Base-by-base conservation (phyloP, 2,329 filamentous ascomycete genomes). In the Fusarium floridanum region DNA sequence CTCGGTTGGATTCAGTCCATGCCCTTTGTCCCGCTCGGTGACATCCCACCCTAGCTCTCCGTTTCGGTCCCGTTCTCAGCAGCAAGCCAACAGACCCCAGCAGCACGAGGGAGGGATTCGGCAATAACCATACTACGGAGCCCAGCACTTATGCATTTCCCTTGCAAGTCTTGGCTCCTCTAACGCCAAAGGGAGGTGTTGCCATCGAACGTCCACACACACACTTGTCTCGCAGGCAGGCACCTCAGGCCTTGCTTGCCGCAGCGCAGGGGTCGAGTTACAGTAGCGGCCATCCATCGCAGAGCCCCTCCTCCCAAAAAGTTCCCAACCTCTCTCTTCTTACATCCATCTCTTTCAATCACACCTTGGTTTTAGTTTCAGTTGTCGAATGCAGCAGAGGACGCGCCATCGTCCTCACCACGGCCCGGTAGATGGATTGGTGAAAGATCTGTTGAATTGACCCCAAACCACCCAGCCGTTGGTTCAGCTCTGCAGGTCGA, bases 291-390 rank as follows among this genome's bases (percentile, higher is more conserved):
- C 48, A 50, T 27, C 60, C 68, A 48, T 69, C 57, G 63, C 72
- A 75, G 73, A 61, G 70, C 73, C 70, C 72, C 73, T 73, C 69
- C 48, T 72, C 68, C 56, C 55, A 65, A 72, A 70, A 72, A 60
- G 53, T 36, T 64, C 72, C 71, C 71, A 71, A 71, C 72, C 73
- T 71, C 62, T 65, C 65, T 65, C 69, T 75, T 69, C 74, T 68
- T 60, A 32, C 61, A 53, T 69, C 56, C 56, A 57, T 57, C 20
- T 17, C 20, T 66, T 61, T 70, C 71, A 64, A 66, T 67, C 71
- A 67, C 71, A 61, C 64, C 61, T 66, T 66, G 64, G 48, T 76
- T 66, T 66, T 66, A 61, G 48, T 76, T 56, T 61, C 57, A 60
- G 73, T 64, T 68, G 64, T 62, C 57, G 59, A 34, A 55, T 37